Base-by-base conservation (phyloP, 2,329 filamentous ascomycete genomes). In the Diaporthe longicolla region DNA sequence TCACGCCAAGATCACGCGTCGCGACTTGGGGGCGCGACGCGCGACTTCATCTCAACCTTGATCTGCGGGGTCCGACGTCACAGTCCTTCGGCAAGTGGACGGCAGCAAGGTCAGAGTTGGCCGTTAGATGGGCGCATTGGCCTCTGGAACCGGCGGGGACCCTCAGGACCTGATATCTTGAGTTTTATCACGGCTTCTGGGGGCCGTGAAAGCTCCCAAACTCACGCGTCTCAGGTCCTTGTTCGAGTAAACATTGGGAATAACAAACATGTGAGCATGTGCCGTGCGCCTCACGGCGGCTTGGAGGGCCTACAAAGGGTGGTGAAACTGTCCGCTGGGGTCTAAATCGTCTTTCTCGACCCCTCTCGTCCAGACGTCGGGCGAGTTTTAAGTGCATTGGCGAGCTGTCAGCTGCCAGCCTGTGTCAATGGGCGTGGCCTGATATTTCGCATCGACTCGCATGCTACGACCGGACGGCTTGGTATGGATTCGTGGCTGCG, bases 191-290 rank as follows among this genome's bases (percentile, higher is more conserved):
- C 21, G n/a, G 45, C 29, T 37, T 4, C 24, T 21, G 21, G 45
- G 26, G 45, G 11, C 45, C 13, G 11, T 32, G 45, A 52, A 48
- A 26, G 63, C 32, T 13, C 13, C 50, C 45, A 13, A 8, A 6
- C 17, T 11, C 21, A 66, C 63, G 63, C 45, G 63, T 66, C 63
- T 66, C 45, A 24, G 29, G n/a, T n/a, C 45, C 45, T 13, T 17
- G 29, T 26, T 26, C 29, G 63, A 66, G 63, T 66, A 66, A 66
- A 66, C 63, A 66, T 66, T 66, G 63, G 43, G 43, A 66, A 66
- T 66, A 66, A 52, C 63, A 66, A 37, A 66, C 29, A 37, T 19
- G 63, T 26, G 29, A 66, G 29, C 63, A 29, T 11, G 45, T 21
- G 26, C 50, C 8, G 24, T 52, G 32, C 29, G 63, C n/a, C 45